These are phyloP conservation scores for Paspalum notatum DNA, from an alignment of 176 grass and related monocot species.

Conservation along the genomic window DNA sequence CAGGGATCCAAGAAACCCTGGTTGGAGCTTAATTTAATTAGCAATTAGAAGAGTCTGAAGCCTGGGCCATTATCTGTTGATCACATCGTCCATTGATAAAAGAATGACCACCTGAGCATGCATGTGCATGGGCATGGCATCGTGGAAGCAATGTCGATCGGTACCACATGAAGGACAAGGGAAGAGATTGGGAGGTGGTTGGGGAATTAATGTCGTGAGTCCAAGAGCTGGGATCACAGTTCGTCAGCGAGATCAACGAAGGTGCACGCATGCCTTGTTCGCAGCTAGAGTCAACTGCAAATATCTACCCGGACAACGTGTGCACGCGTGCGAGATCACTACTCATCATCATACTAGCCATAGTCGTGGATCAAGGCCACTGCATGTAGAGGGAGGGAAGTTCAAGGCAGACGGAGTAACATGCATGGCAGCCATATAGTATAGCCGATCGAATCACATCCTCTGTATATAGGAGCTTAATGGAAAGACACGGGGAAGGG, in stretches of 20 bases:
- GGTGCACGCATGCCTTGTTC: neutral
- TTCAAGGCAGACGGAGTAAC: neutral
- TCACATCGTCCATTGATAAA: neutral
- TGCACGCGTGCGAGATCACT: neutral
- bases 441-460: neutral
- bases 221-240: constrained; percentile 27
- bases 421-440: neutral
- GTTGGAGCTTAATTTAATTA: neutral
- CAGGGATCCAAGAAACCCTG: neutral
- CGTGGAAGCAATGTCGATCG: neutral
- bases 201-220: neutral
- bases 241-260: constrained; percentile 37
- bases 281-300: constrained; percentile 21
- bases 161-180: neutral
- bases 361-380: neutral
- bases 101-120: constrained; percentile 13
- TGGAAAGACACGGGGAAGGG: neutral
- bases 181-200: neutral
- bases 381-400: neutral
- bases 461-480: neutral
- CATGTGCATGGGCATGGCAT: neutral
- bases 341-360: neutral
- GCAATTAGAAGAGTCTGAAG: neutral
- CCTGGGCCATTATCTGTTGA: neutral
- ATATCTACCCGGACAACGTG: neutral